Conservation (phyloP, 768 basidiomycete species). For the Termitomyces sp. region DNA sequence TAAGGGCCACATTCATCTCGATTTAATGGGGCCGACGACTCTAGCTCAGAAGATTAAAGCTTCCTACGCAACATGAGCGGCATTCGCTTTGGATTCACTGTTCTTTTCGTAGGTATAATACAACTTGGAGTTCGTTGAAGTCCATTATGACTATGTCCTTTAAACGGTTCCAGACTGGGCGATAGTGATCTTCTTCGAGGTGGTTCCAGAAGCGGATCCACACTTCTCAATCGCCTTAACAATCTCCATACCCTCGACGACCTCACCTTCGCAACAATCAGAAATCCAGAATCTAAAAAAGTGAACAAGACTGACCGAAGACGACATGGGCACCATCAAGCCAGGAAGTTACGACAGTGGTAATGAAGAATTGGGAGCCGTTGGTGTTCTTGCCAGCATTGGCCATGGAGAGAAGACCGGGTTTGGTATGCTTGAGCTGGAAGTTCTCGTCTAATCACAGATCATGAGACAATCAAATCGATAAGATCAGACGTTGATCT, state of each 20-base stretch:
- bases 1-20: neutral
- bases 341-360: slow-evolving; percentile 73
- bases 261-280: slow-evolving; percentile 41
- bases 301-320: slow-evolving; percentile 49
- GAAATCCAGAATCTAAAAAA: neutral
- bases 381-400: slow-evolving; percentile 83
- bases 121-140: slow-evolving; percentile 9
- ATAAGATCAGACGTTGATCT: neutral
- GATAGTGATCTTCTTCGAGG: slow-evolving; percentile 48
- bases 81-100: neutral
- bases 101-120: slow-evolving; percentile 10
- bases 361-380: slow-evolving; percentile 88
- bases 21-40: neutral
- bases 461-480: neutral
- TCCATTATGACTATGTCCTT: slow-evolving; percentile 1
- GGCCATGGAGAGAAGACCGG: slow-evolving; percentile 71
- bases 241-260: slow-evolving; percentile 58
- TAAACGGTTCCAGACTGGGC: slow-evolving; percentile 46
- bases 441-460: slow-evolving; percentile 75
- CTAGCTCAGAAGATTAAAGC: neutral
- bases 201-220: slow-evolving; percentile 35
- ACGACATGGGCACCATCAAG: slow-evolving; percentile 84
- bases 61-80: neutral
- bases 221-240: slow-evolving; percentile 39
- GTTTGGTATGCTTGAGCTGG: slow-evolving; percentile 64